These are phyloP conservation scores for Diddensiella transvaalensis DNA, from an alignment of 805 yeast species.

Conservation along the genomic window DNA sequence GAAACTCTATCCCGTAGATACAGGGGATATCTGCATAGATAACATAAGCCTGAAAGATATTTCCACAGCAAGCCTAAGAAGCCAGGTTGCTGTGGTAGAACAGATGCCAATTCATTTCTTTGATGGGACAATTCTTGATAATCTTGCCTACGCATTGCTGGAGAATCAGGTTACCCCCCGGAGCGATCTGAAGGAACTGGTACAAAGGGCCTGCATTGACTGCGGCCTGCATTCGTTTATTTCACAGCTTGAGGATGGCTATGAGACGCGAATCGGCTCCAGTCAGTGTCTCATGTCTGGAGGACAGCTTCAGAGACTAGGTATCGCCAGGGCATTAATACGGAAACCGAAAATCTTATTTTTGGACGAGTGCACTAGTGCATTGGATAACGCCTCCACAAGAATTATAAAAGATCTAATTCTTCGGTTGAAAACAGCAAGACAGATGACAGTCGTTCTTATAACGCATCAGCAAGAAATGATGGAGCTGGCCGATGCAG, in stretches of 20 bases:
- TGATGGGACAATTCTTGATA: slow-evolving; percentile 69
- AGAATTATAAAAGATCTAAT: slow-evolving; percentile 50
- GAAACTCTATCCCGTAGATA: slow-evolving; percentile 45
- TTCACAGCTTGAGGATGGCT: slow-evolving; percentile 48
- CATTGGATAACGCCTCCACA: slow-evolving; percentile 68
- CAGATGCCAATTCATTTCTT: slow-evolving; percentile 66
- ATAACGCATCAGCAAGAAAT: slow-evolving; percentile 73
- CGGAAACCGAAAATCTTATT: slow-evolving; percentile 60
- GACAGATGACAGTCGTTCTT: slow-evolving; percentile 50
- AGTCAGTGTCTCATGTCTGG: slow-evolving; percentile 58
- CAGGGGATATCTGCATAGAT: slow-evolving; percentile 43
- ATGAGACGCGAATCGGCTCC: slow-evolving; percentile 53
- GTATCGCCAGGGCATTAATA: slow-evolving; percentile 77
- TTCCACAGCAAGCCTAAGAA: slow-evolving; percentile 48
- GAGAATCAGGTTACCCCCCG: not conserved
- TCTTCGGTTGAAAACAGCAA: slow-evolving; percentile 27
- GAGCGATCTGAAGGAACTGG: slow-evolving; percentile 13
- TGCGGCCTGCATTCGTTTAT: slow-evolving; percentile 56
- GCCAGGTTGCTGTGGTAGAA: slow-evolving; percentile 61
- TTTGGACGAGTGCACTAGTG: slow-evolving; percentile 87
- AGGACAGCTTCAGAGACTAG: slow-evolving; percentile 84
- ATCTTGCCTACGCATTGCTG: slow-evolving; percentile 52
- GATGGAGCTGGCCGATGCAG: slow-evolving; percentile 53
- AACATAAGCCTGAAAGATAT: slow-evolving; percentile 47
- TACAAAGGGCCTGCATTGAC: slow-evolving; percentile 40